Evolutionary conservation across 2,329 filamentous ascomycete species (phyloP).

Genomic region (Cercospora beticola): DNA sequence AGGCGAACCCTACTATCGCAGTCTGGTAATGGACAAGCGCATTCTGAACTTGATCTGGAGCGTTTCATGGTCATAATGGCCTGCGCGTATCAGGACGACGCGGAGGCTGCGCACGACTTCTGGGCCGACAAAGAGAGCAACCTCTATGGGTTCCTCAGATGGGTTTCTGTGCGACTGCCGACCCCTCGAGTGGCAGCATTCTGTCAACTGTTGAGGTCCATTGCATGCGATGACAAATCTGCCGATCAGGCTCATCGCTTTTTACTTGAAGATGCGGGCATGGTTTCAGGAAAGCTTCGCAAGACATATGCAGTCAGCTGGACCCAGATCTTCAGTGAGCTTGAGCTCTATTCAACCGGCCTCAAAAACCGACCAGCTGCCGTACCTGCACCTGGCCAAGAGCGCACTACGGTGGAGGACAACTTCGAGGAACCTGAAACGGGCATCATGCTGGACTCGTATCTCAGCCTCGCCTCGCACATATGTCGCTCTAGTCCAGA

Average conservation of each 20-base stretch:
- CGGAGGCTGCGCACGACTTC: constrained; percentile 81
- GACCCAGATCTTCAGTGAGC: constrained; percentile 86
- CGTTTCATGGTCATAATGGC: constrained; percentile 89
- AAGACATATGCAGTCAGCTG: constrained; percentile 85
- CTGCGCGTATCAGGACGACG: constrained; percentile 82
- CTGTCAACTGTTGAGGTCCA: constrained; percentile 89
- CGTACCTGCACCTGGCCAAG: constrained; percentile 54
- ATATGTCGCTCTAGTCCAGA: constrained; percentile 71
- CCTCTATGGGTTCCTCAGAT: constrained; percentile 89
- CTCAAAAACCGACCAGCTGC: constrained; percentile 69
- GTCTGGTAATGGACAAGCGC: constrained; percentile 29
- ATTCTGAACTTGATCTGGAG: constrained; percentile 64
- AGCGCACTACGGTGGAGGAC: constrained; percentile 22
- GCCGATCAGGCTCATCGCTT: constrained; percentile 86
- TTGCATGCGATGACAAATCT: constrained; percentile 78
- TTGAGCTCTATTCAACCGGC: constrained; percentile 78
- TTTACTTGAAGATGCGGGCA: constrained; percentile 76
- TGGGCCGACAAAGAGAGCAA: constrained; percentile 94
- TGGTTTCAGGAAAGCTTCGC: constrained; percentile 63
- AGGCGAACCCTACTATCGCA: constrained; percentile 52
- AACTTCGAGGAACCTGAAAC: constrained; percentile 81
- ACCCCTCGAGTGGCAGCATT: constrained; percentile 96
- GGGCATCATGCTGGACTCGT: constrained; percentile 94
- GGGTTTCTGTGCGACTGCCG: constrained; percentile 92
- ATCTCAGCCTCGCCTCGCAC: constrained; percentile 82